These are phyloP conservation scores for Aegilops tauschii DNA, from an alignment of 176 grass and related monocot genomes.

Conservation along the genomic window DNA sequence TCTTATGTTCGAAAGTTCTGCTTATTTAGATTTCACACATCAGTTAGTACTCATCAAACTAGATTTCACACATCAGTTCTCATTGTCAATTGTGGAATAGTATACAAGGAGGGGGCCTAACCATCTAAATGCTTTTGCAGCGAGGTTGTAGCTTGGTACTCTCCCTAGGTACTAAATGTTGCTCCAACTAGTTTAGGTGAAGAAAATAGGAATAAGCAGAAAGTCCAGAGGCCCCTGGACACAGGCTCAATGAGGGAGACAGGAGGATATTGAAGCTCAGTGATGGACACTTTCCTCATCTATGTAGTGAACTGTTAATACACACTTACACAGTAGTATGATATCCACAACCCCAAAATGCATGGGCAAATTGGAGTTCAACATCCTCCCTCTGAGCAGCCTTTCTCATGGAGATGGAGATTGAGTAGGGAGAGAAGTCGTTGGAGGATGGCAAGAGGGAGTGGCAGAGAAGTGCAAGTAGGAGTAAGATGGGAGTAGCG, in stretches of 20 bases:
- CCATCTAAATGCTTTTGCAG: not conserved
- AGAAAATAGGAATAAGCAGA: slow-evolving; percentile 5
- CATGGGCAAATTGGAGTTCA: not conserved
- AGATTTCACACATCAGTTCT: not conserved
- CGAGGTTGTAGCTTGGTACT: not conserved
- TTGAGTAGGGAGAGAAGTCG: not conserved
- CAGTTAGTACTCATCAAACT: slow-evolving; percentile 7
- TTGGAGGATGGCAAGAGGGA: not conserved
- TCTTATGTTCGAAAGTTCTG: not conserved
- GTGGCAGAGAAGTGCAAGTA: not conserved
- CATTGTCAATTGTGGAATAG: not conserved
- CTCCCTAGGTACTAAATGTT: not conserved
- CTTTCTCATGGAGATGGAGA: not conserved
- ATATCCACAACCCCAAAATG: not conserved
- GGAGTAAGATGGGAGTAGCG: not conserved
- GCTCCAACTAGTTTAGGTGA: not conserved
- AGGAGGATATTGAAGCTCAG: not conserved
- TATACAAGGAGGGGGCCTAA: not conserved
- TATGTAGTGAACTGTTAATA: not conserved
- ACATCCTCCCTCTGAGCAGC: not conserved
- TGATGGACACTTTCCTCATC: not conserved
- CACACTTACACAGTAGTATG: too few species aligned
- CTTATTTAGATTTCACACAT: not conserved
- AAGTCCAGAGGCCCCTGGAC: not conserved
- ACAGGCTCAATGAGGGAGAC: not conserved